These are phyloP conservation scores for Russula lepida DNA, from an alignment of 768 basidiomycete genomes.

Conservation along the genomic window DNA sequence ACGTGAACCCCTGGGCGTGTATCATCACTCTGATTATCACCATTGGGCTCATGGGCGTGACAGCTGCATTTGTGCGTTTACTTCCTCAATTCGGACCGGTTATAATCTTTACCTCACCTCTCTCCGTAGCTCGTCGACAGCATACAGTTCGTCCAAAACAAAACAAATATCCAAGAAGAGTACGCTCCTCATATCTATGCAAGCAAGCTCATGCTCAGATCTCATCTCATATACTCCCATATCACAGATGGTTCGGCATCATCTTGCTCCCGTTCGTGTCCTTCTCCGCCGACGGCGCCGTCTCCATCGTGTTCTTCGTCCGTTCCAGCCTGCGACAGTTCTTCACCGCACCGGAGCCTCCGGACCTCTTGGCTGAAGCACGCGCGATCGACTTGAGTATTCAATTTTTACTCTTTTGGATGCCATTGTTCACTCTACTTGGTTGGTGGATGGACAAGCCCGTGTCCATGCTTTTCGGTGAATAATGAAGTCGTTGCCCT, in stretches of 20 bases:
- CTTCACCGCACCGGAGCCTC: slow-evolving; percentile 35
- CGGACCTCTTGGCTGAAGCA: slow-evolving; percentile 53
- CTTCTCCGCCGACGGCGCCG: slow-evolving; percentile 60
- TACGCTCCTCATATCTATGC: slow-evolving; percentile 27
- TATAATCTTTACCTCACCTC: neutral
- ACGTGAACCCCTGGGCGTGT: slow-evolving; percentile 57
- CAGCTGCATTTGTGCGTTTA: slow-evolving; percentile 59
- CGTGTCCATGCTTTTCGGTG: slow-evolving; percentile 62
- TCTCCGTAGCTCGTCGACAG: slow-evolving; percentile 49
- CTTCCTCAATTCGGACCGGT: neutral
- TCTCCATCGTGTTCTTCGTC: slow-evolving; percentile 51
- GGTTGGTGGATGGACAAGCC: slow-evolving; percentile 61
- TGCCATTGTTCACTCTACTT: slow-evolving; percentile 60
- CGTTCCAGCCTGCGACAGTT: slow-evolving; percentile 36
- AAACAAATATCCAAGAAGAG: slow-evolving; percentile 43
- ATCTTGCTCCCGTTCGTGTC: slow-evolving; percentile 65
- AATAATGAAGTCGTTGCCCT: slow-evolving; percentile 26
- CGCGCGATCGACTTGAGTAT: slow-evolving; percentile 71
- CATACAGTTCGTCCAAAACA: slow-evolving; percentile 45
- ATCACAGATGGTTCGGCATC: slow-evolving; percentile 59
- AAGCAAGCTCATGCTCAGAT: neutral
- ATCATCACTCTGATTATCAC: slow-evolving; percentile 42
- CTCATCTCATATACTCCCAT: neutral
- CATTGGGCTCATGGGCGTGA: slow-evolving; percentile 56
- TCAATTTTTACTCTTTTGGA: slow-evolving; percentile 74